Conservation (phyloP, 202 grass and related monocot genomes). For the Musa balbisiana region DNA sequence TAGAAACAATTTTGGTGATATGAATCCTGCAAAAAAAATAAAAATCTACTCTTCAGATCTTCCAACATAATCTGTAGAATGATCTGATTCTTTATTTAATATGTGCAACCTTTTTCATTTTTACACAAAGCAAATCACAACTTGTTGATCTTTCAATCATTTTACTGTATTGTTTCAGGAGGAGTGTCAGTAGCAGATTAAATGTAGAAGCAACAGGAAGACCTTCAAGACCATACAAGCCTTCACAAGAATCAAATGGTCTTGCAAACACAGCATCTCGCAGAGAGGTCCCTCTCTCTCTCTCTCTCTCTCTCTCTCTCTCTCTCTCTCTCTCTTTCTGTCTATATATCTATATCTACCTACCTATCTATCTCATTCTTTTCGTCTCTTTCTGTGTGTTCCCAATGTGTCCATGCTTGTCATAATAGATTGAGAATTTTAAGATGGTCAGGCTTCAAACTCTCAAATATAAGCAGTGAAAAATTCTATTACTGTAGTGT, state of each 20-base stretch:
- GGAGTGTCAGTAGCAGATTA: conserved; percentile 25
- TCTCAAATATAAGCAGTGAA: conserved; percentile 17
- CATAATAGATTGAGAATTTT: neutral
- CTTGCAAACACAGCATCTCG: conserved; percentile 1
- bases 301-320: neutral
- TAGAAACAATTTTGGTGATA: neutral
- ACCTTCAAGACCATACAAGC: conserved; percentile 29
- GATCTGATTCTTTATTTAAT: too few species aligned
- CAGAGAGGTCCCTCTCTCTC: conserved; percentile 32
- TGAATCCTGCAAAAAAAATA: neutral
- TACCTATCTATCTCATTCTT: conserved; percentile 3
- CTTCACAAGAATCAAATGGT: conserved; percentile 25
- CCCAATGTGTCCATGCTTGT: too few species aligned
- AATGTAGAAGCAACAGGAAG: conserved; percentile 35
- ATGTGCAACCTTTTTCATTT: too few species aligned
- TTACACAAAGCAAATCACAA: too few species aligned
- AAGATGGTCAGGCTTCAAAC: neutral
- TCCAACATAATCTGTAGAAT: too few species aligned
- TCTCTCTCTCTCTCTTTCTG: neutral
- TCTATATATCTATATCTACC: neutral
- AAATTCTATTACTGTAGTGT: conserved; percentile 3
- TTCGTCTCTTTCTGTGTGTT: conserved; percentile 3
- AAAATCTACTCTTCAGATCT: too few species aligned
- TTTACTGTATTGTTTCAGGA: conserved; percentile 25
- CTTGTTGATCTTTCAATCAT: neutral